These are phyloP conservation scores for Cydonia oblonga DNA, from an alignment of 331 rosid species.

Conservation along the genomic window DNA sequence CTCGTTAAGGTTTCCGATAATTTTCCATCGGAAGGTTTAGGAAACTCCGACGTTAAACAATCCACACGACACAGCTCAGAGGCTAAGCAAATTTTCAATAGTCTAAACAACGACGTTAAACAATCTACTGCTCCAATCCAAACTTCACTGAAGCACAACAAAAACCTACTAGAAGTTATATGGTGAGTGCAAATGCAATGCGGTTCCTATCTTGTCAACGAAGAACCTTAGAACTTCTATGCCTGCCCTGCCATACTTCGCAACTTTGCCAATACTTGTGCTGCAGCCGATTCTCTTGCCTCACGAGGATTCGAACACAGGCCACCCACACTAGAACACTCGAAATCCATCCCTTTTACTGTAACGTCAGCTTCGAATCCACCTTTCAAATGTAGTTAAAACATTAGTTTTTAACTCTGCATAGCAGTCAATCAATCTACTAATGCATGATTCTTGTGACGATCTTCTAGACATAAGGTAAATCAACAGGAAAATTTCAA, in stretches of 20 bases:
- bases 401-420: neutral
- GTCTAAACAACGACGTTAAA: no score
- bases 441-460: neutral
- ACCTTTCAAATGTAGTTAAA: constrained; percentile 28
- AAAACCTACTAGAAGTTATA: neutral
- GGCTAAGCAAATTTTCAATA: no score
- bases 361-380: constrained; percentile 46
- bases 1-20: no score
- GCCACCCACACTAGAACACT: constrained; percentile 29
- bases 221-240: constrained; percentile 1
- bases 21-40: no score
- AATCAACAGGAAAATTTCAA: neutral
- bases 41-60: no score
- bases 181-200: neutral
- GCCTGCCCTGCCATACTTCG: constrained; percentile 22
- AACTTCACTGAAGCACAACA: neutral
- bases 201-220: constrained; percentile 1
- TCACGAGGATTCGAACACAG: constrained; percentile 29
- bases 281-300: constrained; percentile 74
- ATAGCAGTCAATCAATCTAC: neutral
- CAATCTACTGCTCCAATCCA: no score
- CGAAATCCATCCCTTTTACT: constrained; percentile 57
- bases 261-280: constrained; percentile 31
- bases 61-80: no score
- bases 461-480: neutral